Percentiles rank a stretch among this genome's conserved stretches.
phyloP scores from a whole-genome alignment of 2,329 filamentous ascomycete genomes.

The Claviceps sp. region DNA sequence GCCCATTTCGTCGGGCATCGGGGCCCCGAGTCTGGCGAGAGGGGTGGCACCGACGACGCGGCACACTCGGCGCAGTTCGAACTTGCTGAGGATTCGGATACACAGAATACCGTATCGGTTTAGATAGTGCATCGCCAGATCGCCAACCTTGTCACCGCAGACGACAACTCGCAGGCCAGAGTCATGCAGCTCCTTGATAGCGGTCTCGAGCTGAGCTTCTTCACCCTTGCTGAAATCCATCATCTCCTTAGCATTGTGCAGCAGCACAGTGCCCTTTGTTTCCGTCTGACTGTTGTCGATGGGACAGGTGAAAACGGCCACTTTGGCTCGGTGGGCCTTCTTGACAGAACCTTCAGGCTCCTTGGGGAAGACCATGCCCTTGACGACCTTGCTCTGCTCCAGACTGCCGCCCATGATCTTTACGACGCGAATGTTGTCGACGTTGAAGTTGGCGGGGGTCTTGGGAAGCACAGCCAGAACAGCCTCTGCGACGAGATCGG shows the following conservation, averaged over 20 bases:
- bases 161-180: conserved; percentile 85
- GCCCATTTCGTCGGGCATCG: conserved; percentile 99
- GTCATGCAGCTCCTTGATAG: conserved; percentile 92
- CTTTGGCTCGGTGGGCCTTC: conserved; percentile 86
- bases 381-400: conserved; percentile 87
- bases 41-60: conserved; percentile 93
- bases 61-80: conserved; percentile 88
- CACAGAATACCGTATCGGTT: conserved; percentile 94
- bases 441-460: conserved; percentile 92
- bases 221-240: conserved; percentile 96
- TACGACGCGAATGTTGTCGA: conserved; percentile 96
- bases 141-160: conserved; percentile 85
- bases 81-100: conserved; percentile 96
- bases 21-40: conserved; percentile 86
- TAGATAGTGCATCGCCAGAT: conserved; percentile 92
- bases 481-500: conserved; percentile 73
- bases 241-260: conserved; percentile 98
- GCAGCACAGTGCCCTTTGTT: conserved; percentile 92
- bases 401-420: conserved; percentile 98
- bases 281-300: conserved; percentile 95
- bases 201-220: conserved; percentile 77
- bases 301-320: conserved; percentile 90
- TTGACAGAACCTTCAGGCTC: conserved; percentile 88
- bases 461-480: conserved; percentile 84
- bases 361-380: conserved; percentile 96